phyloP scores from a whole-genome alignment of 2,329 filamentous ascomycete genomes.

The Aspergillus fumigatus region DNA sequence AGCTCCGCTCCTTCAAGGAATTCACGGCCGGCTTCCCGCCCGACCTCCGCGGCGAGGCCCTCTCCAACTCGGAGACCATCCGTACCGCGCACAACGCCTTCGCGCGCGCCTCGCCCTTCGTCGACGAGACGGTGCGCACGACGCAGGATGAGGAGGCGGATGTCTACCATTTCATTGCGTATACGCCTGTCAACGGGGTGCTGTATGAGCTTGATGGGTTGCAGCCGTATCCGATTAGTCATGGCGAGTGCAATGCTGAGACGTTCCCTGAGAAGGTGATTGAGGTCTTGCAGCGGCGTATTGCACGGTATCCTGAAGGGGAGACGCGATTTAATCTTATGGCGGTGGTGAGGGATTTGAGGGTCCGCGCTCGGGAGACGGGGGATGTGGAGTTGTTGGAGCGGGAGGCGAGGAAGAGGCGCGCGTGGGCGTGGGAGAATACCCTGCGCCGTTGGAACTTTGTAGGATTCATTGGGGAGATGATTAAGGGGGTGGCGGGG shows the following conservation, averaged over 20 bases:
- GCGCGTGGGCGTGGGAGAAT: conserved; percentile 93
- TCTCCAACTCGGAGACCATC: conserved; percentile 67
- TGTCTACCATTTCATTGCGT: conserved; percentile 96
- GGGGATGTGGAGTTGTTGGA: conserved; percentile 76
- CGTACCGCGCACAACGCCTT: conserved; percentile 85
- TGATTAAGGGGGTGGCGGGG: conserved; percentile 79
- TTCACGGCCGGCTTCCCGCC: conserved; percentile 81
- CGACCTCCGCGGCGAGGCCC: conserved; percentile 66
- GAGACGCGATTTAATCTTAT: conserved; percentile 97
- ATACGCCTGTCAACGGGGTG: conserved; percentile 71
- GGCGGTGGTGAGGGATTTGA: conserved; percentile 81
- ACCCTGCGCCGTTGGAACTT: conserved; percentile 89
- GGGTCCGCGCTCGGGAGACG: conserved; percentile 70
- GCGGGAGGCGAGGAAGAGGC: conserved; percentile 76
- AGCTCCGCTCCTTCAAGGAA: conserved; percentile 74
- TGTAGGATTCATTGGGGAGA: conserved; percentile 87
- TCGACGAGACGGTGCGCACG: conserved; percentile 77
- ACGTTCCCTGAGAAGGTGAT: conserved; percentile 78
- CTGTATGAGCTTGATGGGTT: conserved; percentile 95
- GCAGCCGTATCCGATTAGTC: conserved; percentile 85
- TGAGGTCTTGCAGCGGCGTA: conserved; percentile 77
- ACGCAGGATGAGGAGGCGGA: conserved; percentile 70
- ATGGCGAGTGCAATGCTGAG: conserved; percentile 67
- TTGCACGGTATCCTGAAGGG: conserved; percentile 74
- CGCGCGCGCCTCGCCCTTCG: conserved; percentile 81